A percentile compares a stretch with the other conserved stretches of the same genome.
Evolutionary conservation across 805 yeast genomes (phyloP).

Genomic region (Ogataea polymorpha): DNA sequence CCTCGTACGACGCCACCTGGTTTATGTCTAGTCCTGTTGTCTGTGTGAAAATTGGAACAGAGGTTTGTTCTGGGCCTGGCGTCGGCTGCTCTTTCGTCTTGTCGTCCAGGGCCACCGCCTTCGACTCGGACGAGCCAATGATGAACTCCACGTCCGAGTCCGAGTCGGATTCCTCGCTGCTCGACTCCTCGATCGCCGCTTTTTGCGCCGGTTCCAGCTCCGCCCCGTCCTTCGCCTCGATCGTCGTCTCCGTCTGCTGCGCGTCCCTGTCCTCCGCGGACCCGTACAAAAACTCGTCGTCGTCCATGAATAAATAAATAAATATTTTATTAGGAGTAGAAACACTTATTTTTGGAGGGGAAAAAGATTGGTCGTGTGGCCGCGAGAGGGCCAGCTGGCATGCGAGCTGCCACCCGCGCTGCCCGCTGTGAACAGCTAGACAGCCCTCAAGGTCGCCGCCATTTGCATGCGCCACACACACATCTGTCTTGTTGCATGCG

Average conservation of each 20-base stretch:
- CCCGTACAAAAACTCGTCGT: slow-evolving; percentile 67
- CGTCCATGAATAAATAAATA: slow-evolving; percentile 39
- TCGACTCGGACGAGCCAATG: slow-evolving; percentile 46
- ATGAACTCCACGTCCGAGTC: slow-evolving; percentile 78
- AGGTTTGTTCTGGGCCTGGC: slow-evolving; percentile 25
- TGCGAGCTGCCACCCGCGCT: no score
- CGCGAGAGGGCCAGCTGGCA: no score
- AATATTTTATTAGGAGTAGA: neutral
- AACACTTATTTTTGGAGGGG: no score
- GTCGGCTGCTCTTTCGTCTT: slow-evolving; percentile 16
- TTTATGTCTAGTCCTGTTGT: slow-evolving; percentile 60
- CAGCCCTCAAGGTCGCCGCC: no score
- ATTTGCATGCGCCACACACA: no score
- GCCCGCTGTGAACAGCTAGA: no score
- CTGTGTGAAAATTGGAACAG: slow-evolving; percentile 33
- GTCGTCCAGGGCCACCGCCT: slow-evolving; percentile 15
- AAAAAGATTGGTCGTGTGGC: no score
- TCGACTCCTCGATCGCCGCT: slow-evolving; percentile 19
- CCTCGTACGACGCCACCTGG: slow-evolving; percentile 70
- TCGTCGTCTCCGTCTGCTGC: slow-evolving; percentile 19
- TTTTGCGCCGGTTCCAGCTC: slow-evolving; percentile 25
- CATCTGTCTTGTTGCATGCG: no score
- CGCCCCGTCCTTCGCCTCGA: slow-evolving; percentile 23
- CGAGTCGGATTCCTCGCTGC: slow-evolving; percentile 37
- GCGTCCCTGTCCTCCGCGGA: slow-evolving; percentile 36